Base-by-base conservation (phyloP, 768 basidiomycete species). In the Sistotremastrum suecicum region DNA sequence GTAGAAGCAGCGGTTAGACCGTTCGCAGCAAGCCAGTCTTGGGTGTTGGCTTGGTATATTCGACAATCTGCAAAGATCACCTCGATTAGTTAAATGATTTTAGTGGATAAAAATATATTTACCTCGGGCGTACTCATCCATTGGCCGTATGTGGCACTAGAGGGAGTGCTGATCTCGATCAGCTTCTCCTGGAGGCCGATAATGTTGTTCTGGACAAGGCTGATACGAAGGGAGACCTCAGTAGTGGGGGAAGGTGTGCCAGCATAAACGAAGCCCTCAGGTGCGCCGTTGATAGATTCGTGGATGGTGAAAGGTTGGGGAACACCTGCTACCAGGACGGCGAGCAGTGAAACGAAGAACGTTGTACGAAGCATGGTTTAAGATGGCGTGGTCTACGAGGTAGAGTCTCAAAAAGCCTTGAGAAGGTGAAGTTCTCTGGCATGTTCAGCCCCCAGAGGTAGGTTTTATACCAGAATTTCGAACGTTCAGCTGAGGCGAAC, bases 171-270 rank as follows among this genome's bases (percentile, higher is more conserved):
- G 44, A 46, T 56, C 34, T 42, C 50, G 41, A 54, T 53, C 8
- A 61, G 52, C 39, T 52, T 51, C 41, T 55, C 45, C 33, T 58
- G 53, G 3, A 63, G 52, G 2, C 56, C 59, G 7, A 46, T 42
- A 5, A 56, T 48, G 39, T 57, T 46, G 41, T 43, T 50, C 48
- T 56, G 57, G 7, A 46, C 48, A 38, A 63, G 55, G 5, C 54
- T 58, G 33, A 63, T 52, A 20, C 58, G 54, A 12, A 63, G 49
- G 11, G 45, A 54, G 34, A 63, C 20, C 9, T 54, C 48, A 1
- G 57, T 50, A 44, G 61, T 57, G 2, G 56, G 48, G 5, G 59
- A 42, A 2, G 66, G 63, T 32, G 58, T 41, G 29, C 62, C 63
- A 10, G 48, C 48, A 37, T 48, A 44, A 12, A 53, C 44, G 52